Evolutionary conservation across 768 basidiomycete species (phyloP), one percentile per base, ranked within the genome.

Genomic region (Leccinellum albellum): DNA sequence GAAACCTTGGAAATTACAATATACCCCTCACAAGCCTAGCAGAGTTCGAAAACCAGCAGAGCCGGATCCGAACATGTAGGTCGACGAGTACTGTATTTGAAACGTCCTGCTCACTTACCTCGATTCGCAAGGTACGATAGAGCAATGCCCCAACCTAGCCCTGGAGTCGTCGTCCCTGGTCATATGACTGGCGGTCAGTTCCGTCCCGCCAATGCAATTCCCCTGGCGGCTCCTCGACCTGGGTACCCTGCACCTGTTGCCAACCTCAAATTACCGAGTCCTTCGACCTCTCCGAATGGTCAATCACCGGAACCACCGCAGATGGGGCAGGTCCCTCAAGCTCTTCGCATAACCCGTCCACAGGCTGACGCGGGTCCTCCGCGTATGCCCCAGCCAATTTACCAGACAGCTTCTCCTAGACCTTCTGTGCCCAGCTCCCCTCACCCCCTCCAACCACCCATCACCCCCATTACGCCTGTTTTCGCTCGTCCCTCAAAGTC

Each of bases 391-490:
- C 65, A 60, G 24, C 71, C 72, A 14, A 70, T 70, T 20, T 74
- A 71, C 56, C 67, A 68, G 56, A 70, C 73, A 31, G 42, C 66
- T 56, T 61, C 45, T 55, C 65, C 50, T 59, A 71, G 57, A 56
- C 71, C 61, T 53, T 72, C 69, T 47, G 73, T 81, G 28, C 82
- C 85, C 10, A 78, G 74, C 54, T 67, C 78, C 2, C 90, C 89
- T 4, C 89, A 89, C 62, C 89, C 91, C 4, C 78, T 93, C 4
- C 84, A 84, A 52, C 83, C 89, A 0, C 87, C 90, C 6, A 78
- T 87, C 60, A 89, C 88, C 0, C 91, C 91, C 51, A 92, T 92
- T 59, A 83, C 79, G 0, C 89, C 91, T 15, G 84, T 84, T 26
- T 92, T 93, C 64, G 87, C 79, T 3, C 83, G 88, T 44, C 89